Base-by-base conservation (phyloP, 73 alveolate species). In the Tetrahymena elliotti region DNA sequence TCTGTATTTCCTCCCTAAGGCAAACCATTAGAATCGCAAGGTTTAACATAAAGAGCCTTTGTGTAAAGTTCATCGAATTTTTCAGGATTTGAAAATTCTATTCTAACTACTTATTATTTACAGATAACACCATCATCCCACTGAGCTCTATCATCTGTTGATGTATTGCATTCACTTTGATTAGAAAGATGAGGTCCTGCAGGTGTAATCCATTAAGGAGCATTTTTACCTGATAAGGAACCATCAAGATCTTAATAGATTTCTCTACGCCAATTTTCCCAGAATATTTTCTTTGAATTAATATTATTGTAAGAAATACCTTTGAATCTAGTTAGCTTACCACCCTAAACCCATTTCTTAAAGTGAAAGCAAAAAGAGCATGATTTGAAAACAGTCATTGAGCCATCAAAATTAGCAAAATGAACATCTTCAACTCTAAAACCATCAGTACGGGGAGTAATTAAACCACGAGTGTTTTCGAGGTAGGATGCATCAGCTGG, bases 371-470 rank as follows among this genome's bases (percentile, higher is more conserved):
- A 95, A 22, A 95, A 93, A 24, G 99, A 97, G 95, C 99, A 97
- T 31, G 99, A 94, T 22, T 96, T 95, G 53, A 96, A 38, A 38
- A 94, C 35, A 34, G 94, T 93, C 52, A 83, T 33, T 31, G 47
- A 47, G 33, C 53, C 82, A 47, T 95, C 94, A 93, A 95, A 96
- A 47, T 96, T 95, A 93, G 95, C 95, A 53, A 96, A 93, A 31
- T 96, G 53, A 5, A 84, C 83, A 38, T 92, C 92, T 83, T 97
- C 84, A 22, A 96, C 97, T 39, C 93, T 52, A 35, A 97, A 84
- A 38, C 97, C 97, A 94, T 97, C 98, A n/a, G 97, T 88, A 93
- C 98, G 95, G 33, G 99, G 97, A 4, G 97, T 95, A 2, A 95
- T 95, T 31, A 97, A 15, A 8, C 98, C 99, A 52, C 96, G 95